Evolutionary conservation across 2,329 filamentous ascomycete genomes (phyloP).

Genomic region (Microsporum canis): DNA sequence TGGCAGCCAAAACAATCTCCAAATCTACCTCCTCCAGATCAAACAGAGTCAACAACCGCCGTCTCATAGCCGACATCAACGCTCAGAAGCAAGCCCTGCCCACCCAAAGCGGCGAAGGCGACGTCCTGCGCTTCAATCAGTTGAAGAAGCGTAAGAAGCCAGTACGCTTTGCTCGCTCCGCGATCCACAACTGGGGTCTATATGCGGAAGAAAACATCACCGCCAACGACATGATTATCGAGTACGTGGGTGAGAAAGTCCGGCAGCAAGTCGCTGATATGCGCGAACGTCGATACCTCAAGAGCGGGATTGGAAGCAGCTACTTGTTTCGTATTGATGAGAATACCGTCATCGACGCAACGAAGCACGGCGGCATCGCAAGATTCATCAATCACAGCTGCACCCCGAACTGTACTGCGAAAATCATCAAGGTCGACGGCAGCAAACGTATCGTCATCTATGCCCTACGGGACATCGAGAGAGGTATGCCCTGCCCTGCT

Average conservation of each 20-base stretch:
- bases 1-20: slow-evolving; percentile 66
- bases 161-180: slow-evolving; percentile 92
- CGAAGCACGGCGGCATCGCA: slow-evolving; percentile 95
- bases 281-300: slow-evolving; percentile 80
- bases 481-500: slow-evolving; percentile 56
- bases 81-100: slow-evolving; percentile 70
- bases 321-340: slow-evolving; percentile 98
- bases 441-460: slow-evolving; percentile 99
- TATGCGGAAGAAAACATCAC: slow-evolving; percentile 97
- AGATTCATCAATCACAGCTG: slow-evolving; percentile 98
- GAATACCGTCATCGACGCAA: slow-evolving; percentile 93
- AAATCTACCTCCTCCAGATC: slow-evolving; percentile 88
- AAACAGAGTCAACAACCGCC: slow-evolving; percentile 90
- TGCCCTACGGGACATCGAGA: slow-evolving; percentile 82
- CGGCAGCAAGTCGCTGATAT: slow-evolving; percentile 96
- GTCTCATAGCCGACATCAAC: slow-evolving; percentile 87
- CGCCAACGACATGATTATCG: slow-evolving; percentile 98
- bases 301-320: slow-evolving; percentile 92
- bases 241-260: slow-evolving; percentile 96
- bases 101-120: slow-evolving; percentile 66
- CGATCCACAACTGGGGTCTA: slow-evolving; percentile 97
- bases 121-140: slow-evolving; percentile 95
- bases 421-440: slow-evolving; percentile 97
- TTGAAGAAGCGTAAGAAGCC: slow-evolving; percentile 99
- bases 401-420: slow-evolving; percentile 95